phyloP scores from a whole-genome alignment of 208 protist genomes.

The Wallacemonas collosoma region DNA sequence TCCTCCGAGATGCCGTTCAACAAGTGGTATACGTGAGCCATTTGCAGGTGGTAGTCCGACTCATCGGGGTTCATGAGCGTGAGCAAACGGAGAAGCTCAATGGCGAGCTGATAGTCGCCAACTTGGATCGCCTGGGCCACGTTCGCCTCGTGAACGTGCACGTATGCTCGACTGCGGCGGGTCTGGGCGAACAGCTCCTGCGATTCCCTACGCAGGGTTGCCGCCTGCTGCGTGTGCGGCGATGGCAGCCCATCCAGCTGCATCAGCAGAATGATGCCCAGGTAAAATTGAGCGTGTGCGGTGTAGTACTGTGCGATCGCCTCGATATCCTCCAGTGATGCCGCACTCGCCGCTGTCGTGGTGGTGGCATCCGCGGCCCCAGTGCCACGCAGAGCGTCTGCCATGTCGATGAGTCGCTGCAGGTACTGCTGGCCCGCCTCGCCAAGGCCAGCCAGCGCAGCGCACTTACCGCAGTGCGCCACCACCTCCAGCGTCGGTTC shows the following conservation, averaged over 20 bases:
- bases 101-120: constrained; percentile 54
- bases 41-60: constrained; percentile 64
- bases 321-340: background rate
- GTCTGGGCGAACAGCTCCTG: constrained; percentile 45
- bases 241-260: constrained; percentile 1
- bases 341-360: constrained; percentile 19
- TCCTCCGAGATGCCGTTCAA: constrained; percentile 48
- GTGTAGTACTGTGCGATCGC: constrained; percentile 51
- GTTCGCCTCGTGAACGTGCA: constrained; percentile 63
- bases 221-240: constrained; percentile 10
- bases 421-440: constrained; percentile 57
- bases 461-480: constrained; percentile 84
- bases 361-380: background rate
- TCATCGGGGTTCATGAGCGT: constrained; percentile 55
- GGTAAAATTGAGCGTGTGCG: constrained; percentile 81
- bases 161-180: constrained; percentile 46
- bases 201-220: constrained; percentile 35
- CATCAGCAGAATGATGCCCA: constrained; percentile 51
- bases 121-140: constrained; percentile 50
- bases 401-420: constrained; percentile 41
- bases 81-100: constrained; percentile 64
- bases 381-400: constrained; percentile 21
- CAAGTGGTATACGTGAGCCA: constrained; percentile 62
- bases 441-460: constrained; percentile 61
- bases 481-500: constrained; percentile 68